Percentiles rank a stretch among this genome's conserved stretches.
Conservation (phyloP, 2,329 filamentous ascomycete species). For the Aspergillus sp. region DNA sequence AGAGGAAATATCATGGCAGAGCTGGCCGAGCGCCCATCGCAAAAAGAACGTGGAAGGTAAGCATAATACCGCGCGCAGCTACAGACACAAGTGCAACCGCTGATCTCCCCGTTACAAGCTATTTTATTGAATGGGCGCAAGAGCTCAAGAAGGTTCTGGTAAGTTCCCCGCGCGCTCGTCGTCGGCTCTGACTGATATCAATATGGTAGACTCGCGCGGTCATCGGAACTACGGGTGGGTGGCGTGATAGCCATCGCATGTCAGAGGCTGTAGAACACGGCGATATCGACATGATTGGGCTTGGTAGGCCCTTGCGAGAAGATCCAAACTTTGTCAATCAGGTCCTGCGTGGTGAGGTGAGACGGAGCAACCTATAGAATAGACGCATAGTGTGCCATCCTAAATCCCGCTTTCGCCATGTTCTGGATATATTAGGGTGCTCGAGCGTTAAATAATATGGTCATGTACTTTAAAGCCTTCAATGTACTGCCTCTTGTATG, state of each 20-base stretch:
- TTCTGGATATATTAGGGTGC: too few species aligned
- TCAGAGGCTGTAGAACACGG: conserved; percentile 19
- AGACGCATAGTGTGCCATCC: neutral
- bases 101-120: neutral
- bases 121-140: neutral
- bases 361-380: conserved; percentile 4
- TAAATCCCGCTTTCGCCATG: too few species aligned
- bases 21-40: neutral
- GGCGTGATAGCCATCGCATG: conserved; percentile 23
- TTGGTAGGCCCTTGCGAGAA: conserved; percentile 19
- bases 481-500: too few species aligned
- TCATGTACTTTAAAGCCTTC: too few species aligned
- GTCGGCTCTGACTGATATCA: neutral
- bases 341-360: conserved; percentile 18
- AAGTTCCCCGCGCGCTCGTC: neutral
- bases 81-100: neutral
- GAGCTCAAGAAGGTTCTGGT: neutral
- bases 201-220: conserved; percentile 22
- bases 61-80: neutral
- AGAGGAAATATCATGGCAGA: neutral
- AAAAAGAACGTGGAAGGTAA: neutral
- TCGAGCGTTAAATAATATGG: too few species aligned
- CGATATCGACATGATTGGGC: conserved; percentile 22
- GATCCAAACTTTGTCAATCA: conserved; percentile 22
- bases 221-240: conserved; percentile 25